Base-by-base conservation (phyloP, 2,329 filamentous ascomycete genomes). In the Stemphylium beticola region DNA sequence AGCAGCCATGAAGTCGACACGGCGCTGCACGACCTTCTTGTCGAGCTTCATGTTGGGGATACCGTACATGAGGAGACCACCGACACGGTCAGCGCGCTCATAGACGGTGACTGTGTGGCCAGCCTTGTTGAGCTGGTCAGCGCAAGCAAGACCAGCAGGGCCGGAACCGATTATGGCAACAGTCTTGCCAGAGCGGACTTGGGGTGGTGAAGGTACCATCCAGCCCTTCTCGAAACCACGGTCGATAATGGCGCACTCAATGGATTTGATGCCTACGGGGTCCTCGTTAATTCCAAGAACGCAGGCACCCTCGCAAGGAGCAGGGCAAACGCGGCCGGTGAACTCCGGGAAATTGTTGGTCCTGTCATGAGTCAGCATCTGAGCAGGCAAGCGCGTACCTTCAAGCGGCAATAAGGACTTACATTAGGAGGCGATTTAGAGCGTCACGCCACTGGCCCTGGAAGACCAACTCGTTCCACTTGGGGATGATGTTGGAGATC, bases 31-130 rank as follows among this genome's bases (percentile, higher is more conserved):
- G 61, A 97, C 88, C 73, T 92, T 92, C 85, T 98, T 98, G 81
- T 98, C 93, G 37, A 98, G 89, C 83, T 98, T 98, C 93, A 98
- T 98, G 83, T 98, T 98, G 64, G 93, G 93, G 65, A 98, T 98
- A 65, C 93, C 93, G 74, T 98, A 97, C 93, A 97, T 97, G 70
- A 98, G 85, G 50, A 98, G 83, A 76, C 93, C 93, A 78, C 93
- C 93, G 53, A 89, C 81, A 62, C 93, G 91, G 74, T 98, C 93
- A 56, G 92, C 87, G 62, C 93, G 91, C 83, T 98, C 93, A 72
- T 95, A 97, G 15, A 98, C 86, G 11, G 92, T 96, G 49, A 97
- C 92, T 4, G 74, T 80, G 79, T 98, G 93, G 24, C 93, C 93
- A 67, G 90, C 91, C 68, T 89, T 90, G 85, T 98, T 98, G 64